These are phyloP conservation scores for Simplicillium sp. DNA, from an alignment of 2,329 filamentous ascomycete species.

Conservation along the genomic window DNA sequence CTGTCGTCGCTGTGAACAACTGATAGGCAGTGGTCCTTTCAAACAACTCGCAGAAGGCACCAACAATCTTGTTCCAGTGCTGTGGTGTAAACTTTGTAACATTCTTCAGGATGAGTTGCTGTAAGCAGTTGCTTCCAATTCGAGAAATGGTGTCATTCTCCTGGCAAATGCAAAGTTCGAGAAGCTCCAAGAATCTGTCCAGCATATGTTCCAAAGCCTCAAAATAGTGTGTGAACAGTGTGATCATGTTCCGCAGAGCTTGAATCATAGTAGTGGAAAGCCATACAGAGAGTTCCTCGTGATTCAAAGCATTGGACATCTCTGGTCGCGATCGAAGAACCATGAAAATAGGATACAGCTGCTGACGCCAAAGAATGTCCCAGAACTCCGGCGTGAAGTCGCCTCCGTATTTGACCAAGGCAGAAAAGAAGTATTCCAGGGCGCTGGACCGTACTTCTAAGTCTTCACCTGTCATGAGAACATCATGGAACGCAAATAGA, in stretches of 20 bases:
- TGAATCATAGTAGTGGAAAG: slow-evolving; percentile 99
- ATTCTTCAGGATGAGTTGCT: slow-evolving; percentile 93
- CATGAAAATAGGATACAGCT: slow-evolving; percentile 97
- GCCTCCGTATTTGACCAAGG: slow-evolving; percentile 78
- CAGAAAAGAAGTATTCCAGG: slow-evolving; percentile 93
- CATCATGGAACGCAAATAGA: slow-evolving; percentile 95
- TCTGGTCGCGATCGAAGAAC: slow-evolving; percentile 93
- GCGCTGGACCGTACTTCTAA: slow-evolving; percentile 88
- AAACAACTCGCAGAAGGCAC: slow-evolving; percentile 92
- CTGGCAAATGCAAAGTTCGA: slow-evolving; percentile 95
- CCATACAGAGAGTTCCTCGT: slow-evolving; percentile 97
- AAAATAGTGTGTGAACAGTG: slow-evolving; percentile 97
- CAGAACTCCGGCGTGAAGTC: slow-evolving; percentile 92
- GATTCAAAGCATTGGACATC: slow-evolving; percentile 89
- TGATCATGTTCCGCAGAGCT: slow-evolving; percentile 95
- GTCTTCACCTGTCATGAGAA: slow-evolving; percentile 98
- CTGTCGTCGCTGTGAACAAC: slow-evolving; percentile 74
- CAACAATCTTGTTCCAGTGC: slow-evolving; percentile 93
- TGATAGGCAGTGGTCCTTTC: slow-evolving; percentile 90
- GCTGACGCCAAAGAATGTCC: slow-evolving; percentile 95
- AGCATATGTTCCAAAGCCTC: slow-evolving; percentile 95
- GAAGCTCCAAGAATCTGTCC: slow-evolving; percentile 87
- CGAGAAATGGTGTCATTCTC: slow-evolving; percentile 97
- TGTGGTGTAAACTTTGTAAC: slow-evolving; percentile 79
- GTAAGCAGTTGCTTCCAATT: slow-evolving; percentile 95